A percentile compares a stretch with the other conserved stretches of the same genome.
phyloP scores from a whole-genome alignment of 352 stramenopile genomes.

The Pythium oligandrum region DNA sequence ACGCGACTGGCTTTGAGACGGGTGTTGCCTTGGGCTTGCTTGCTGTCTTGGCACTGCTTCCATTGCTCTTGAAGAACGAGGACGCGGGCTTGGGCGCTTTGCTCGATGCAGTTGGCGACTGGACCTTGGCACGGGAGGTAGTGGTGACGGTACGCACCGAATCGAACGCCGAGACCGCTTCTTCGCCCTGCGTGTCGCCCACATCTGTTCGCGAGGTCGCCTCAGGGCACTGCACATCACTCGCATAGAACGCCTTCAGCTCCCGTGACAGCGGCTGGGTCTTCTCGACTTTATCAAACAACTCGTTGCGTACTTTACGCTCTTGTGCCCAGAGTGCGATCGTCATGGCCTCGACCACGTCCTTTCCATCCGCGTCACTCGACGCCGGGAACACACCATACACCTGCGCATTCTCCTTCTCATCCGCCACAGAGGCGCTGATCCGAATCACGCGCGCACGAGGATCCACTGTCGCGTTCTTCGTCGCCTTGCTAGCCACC shows the following conservation, averaged over 20 bases:
- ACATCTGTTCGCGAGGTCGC: conserved; percentile 54
- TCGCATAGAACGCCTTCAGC: conserved; percentile 48
- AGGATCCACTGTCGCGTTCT: conserved; percentile 21
- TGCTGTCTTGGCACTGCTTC: conserved; percentile 10
- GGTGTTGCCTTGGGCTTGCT: conserved; percentile 2
- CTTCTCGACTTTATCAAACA: conserved; percentile 36
- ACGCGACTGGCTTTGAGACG: neutral
- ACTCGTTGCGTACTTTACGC: conserved; percentile 50
- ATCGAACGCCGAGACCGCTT: conserved; percentile 66
- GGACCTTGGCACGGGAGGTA: conserved; percentile 2
- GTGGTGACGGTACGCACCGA: conserved; percentile 19
- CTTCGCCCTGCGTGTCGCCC: conserved; percentile 44
- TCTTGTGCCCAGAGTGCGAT: conserved; percentile 55
- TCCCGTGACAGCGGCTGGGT: conserved; percentile 31
- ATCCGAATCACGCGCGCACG: conserved; percentile 45
- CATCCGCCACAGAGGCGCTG: conserved; percentile 1
- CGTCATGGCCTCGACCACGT: conserved; percentile 17
- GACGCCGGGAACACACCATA: conserved; percentile 50
- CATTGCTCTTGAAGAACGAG: conserved; percentile 24
- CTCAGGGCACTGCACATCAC: conserved; percentile 40
- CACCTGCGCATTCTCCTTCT: conserved; percentile 22
- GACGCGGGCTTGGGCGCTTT: neutral
- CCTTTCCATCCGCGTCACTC: conserved; percentile 1
- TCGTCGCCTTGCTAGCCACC: neutral
- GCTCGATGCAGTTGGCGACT: no score